Percentiles rank a stretch among this genome's conserved stretches.
These are phyloP conservation scores for Nakazawaea ernobii DNA, from an alignment of 805 yeast species.

Conservation along the genomic window DNA sequence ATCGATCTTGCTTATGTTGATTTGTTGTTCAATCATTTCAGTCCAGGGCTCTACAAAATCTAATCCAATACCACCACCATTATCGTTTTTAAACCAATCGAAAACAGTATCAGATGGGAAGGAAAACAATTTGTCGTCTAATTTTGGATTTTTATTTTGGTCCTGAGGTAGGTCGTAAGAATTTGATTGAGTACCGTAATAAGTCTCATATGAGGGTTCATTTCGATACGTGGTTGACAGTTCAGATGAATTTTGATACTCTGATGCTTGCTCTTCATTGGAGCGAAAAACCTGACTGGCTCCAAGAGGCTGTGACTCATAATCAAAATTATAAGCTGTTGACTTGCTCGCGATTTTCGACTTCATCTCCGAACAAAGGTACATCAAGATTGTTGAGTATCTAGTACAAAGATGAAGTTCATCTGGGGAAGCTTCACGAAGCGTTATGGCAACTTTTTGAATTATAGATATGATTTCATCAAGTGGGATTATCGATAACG, in stretches of 20 bases:
- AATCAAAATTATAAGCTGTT: slow-evolving; percentile 17
- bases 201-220: too few species aligned
- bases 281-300: too few species aligned
- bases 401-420: slow-evolving; percentile 79
- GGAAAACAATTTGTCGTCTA: slow-evolving; percentile 21
- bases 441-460: slow-evolving; percentile 64
- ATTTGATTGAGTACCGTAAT: too few species aligned
- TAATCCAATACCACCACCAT: slow-evolving; percentile 43
- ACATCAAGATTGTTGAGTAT: slow-evolving; percentile 72
- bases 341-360: slow-evolving; percentile 20
- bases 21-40: slow-evolving; percentile 68
- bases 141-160: slow-evolving; percentile 10
- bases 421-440: slow-evolving; percentile 84
- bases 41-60: slow-evolving; percentile 76
- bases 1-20: slow-evolving; percentile 16
- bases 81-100: slow-evolving; percentile 39
- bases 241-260: background rate
- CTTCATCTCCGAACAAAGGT: slow-evolving; percentile 70
- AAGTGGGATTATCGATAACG: slow-evolving; percentile 58
- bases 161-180: too few species aligned
- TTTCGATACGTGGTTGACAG: too few species aligned
- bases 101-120: slow-evolving; percentile 32
- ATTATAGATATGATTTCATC: slow-evolving; percentile 67
- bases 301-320: slow-evolving; percentile 12
- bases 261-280: background rate